A percentile compares a stretch with the other conserved stretches of the same genome.
Conservation (phyloP, 331 rosid species). For the Quercus tomentella region DNA sequence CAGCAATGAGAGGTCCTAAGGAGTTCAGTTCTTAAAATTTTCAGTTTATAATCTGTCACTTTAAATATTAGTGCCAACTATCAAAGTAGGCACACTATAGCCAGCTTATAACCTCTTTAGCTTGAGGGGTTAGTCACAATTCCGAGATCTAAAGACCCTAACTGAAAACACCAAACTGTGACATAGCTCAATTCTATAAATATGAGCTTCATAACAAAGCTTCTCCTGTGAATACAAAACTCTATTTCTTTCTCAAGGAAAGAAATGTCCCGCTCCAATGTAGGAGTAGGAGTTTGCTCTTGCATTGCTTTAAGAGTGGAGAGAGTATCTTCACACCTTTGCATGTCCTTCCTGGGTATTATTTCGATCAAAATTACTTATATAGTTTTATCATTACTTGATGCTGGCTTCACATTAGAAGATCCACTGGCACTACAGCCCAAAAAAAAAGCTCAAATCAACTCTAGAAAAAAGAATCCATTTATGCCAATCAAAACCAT, state of each 20-base stretch:
- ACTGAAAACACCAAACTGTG: no score
- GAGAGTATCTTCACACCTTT: constrained; percentile 84
- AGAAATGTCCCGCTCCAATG: constrained; percentile 53
- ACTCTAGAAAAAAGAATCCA: no score
- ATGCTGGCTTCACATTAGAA: constrained; percentile 35
- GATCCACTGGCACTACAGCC: constrained; percentile 49
- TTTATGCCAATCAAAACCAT: no score
- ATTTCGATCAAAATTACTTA: constrained; percentile 2
- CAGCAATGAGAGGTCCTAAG: no score
- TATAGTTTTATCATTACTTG: constrained; percentile 44
- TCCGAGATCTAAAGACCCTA: no score
- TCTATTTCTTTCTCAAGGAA: constrained; percentile 88
- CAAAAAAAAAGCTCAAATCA: no score
- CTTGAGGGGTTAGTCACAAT: no score
- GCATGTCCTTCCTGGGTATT: constrained; percentile 60
- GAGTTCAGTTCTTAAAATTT: no score
- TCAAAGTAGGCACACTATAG: no score
- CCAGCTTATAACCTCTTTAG: no score
- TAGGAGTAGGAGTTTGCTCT: constrained; percentile 62
- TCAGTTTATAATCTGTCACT: no score
- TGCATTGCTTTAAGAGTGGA: constrained; percentile 73
- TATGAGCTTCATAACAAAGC: constrained; percentile 88
- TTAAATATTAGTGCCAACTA: no score
- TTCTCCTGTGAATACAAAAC: constrained; percentile 70
- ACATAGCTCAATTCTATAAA: constrained; percentile 5